phyloP scores from a whole-genome alignment of 345 rosid species.

The Syzygium grande region DNA sequence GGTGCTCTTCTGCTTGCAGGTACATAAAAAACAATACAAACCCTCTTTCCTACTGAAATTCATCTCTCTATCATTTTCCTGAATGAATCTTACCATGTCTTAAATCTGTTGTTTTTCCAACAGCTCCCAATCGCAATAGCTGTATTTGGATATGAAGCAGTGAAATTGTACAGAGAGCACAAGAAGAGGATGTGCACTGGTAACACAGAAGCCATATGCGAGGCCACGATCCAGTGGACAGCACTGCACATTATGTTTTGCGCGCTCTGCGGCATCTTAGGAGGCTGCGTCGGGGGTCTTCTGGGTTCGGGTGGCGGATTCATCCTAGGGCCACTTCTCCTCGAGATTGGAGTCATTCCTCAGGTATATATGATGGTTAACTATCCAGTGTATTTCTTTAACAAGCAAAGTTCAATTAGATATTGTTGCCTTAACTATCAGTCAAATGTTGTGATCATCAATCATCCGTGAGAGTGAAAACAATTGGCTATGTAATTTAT shows the following conservation, averaged over 20 bases:
- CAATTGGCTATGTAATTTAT: not conserved
- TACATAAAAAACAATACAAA: constrained; percentile 1
- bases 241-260: constrained; percentile 62
- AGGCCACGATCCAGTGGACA: constrained; percentile 90
- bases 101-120: not conserved
- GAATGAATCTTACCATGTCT: not conserved
- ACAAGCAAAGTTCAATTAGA: not conserved
- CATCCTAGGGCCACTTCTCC: constrained; percentile 88
- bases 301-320: constrained; percentile 98
- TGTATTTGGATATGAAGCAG: constrained; percentile 70
- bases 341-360: constrained; percentile 95
- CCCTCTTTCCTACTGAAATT: not conserved
- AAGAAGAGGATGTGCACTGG: constrained; percentile 49
- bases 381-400: not conserved
- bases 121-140: constrained; percentile 61
- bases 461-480: not conserved
- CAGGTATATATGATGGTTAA: constrained; percentile 27
- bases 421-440: not conserved
- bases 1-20: constrained; percentile 81
- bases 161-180: constrained; percentile 48
- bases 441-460: not conserved
- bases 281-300: constrained; percentile 90
- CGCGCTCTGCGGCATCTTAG: constrained; percentile 73
- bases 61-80: not conserved
- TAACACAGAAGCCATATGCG: constrained; percentile 62